Base-by-base conservation (phyloP, 2,329 filamentous ascomycete species). In the Achaetomium macrosporum region DNA sequence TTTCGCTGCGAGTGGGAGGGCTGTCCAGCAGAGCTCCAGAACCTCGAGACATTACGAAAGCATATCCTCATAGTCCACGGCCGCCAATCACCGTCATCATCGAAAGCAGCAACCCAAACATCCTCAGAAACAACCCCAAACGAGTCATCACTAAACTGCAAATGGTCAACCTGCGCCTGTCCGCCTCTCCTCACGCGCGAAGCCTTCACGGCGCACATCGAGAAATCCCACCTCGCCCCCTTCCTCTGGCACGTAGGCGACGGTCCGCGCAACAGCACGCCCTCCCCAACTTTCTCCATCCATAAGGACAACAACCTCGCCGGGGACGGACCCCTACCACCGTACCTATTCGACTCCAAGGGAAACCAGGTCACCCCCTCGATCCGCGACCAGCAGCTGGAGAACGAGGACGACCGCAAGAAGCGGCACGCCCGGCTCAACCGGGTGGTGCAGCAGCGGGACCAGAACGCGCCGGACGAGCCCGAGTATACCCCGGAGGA, bases 11-110 rank as follows among this genome's bases (percentile, higher is more conserved):
- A 84, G 63, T 85, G 82, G 82, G 58, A 67, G 19, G 70, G 70
- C 0, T 85, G 82, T 61, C 73, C 71, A 30, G 82, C 82, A 3
- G 78, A 84, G 65, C 69, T 85, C 42, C 80, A 84, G 47, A 85
- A 85, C 60, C 65, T 83, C 52, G 77, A 78, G 12, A 85, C 81
- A 10, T 64, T 85, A 39, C 71, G 76, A 20, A 70, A 68, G 51
- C 82, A 85, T 57, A 66, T 85, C 13, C 62, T 66, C 16, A 59
- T 73, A 13, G 71, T 83, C 2, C 82, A 85, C 62, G 69, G 66
- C n/a, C 36, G 51, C 1, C 43, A 51, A 30, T 15, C 33, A 7
- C 10, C 47, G 15, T 9, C 41, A 20, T 10, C 40, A n/a, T 31
- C 29, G 4, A 9, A 40, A 13, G 25, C 29, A 5, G 12, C 41